Conservation (phyloP, 2,329 filamentous ascomycete species). For the Arthrobotrys conoides region DNA sequence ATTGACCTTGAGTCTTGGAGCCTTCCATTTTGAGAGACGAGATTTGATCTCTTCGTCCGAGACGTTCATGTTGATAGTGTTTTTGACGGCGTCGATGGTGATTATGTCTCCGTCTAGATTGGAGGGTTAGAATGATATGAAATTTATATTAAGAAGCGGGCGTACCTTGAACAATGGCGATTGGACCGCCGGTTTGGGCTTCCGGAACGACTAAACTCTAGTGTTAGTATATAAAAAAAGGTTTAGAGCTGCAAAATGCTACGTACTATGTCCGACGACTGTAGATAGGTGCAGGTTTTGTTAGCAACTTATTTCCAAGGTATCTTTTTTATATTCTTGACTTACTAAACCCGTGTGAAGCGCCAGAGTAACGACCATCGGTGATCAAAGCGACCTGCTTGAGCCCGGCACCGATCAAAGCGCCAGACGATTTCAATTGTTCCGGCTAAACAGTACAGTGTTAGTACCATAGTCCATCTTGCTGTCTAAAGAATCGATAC, state of each 20-base stretch:
- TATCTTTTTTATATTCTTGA: background rate
- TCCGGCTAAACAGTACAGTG: conserved; percentile 73
- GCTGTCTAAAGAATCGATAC: conserved; percentile 35
- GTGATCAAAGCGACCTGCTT: conserved; percentile 86
- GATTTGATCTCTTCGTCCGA: conserved; percentile 78
- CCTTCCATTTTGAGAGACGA: conserved; percentile 77
- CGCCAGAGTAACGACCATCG: conserved; percentile 89
- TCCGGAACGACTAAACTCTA: conserved; percentile 76
- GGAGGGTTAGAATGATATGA: background rate
- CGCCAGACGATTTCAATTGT: conserved; percentile 87
- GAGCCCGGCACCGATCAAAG: conserved; percentile 91
- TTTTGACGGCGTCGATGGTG: conserved; percentile 86
- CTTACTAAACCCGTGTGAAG: conserved; percentile 77
- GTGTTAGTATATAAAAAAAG: conserved; percentile 15
- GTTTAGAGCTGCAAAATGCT: background rate
- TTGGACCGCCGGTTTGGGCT: conserved; percentile 88
- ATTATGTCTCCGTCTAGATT: conserved; percentile 80
- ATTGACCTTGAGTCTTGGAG: conserved; percentile 80
- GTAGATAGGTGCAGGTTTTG: background rate
- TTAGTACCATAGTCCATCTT: conserved; percentile 25
- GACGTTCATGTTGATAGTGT: conserved; percentile 80
- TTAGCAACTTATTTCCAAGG: conserved; percentile 11
- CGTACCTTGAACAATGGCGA: conserved; percentile 77
- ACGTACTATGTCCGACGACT: conserved; percentile 59
- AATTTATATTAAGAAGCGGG: background rate